Percentiles rank a stretch among this genome's conserved stretches.
These are phyloP conservation scores for Backusella mclennaniae DNA, from an alignment of 192 early-diverging fungal species.

Conservation along the genomic window DNA sequence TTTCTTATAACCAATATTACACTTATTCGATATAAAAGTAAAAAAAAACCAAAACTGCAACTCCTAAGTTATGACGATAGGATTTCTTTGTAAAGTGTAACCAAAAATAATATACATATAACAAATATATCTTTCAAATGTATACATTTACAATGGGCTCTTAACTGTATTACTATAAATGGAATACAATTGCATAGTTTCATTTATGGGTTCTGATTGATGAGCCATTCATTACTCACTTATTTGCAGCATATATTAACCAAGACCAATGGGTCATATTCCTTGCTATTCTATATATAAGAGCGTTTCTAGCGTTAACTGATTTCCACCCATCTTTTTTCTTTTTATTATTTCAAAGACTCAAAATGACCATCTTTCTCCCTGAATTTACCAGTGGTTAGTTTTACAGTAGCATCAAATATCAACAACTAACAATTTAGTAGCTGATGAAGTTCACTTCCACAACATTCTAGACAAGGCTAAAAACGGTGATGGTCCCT, in stretches of 20 bases:
- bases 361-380: not conserved
- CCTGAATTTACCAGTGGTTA: not conserved
- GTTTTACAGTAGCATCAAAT: not conserved
- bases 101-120: not conserved
- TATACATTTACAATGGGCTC: not conserved
- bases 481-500: not conserved
- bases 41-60: not conserved
- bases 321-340: not conserved
- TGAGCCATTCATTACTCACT: not conserved
- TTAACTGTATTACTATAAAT: not conserved
- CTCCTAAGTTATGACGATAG: not conserved
- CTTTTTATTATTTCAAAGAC: not conserved
- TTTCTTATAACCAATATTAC: not conserved
- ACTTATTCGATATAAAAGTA: not conserved
- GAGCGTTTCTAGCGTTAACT: too few species aligned
- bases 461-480: not conserved
- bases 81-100: not conserved
- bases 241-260: not conserved
- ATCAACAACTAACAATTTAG: not conserved
- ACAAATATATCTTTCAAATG: not conserved
- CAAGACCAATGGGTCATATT: not conserved
- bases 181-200: not conserved
- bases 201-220: not conserved
- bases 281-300: not conserved
- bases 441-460: not conserved